These are phyloP conservation scores for Penicillium vulpinum DNA, from an alignment of 2,329 filamentous ascomycete species.

Conservation along the genomic window DNA sequence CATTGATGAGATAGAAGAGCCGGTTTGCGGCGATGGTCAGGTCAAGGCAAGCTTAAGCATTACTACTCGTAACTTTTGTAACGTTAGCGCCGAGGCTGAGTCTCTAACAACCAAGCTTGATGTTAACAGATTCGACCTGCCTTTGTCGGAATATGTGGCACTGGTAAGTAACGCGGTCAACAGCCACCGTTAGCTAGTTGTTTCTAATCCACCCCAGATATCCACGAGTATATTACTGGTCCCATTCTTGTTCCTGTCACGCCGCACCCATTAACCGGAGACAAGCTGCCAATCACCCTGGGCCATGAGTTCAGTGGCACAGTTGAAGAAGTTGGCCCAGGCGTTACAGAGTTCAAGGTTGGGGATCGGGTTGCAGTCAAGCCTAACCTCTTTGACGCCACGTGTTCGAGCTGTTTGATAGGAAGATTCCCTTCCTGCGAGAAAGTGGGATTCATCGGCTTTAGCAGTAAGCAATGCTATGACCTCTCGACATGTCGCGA, in stretches of 20 bases:
- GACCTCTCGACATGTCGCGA: slow-evolving; percentile 29
- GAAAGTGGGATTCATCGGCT: slow-evolving; percentile 55
- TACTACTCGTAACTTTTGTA: slow-evolving; percentile 8
- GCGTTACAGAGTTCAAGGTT: slow-evolving; percentile 48
- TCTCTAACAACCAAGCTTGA: neutral
- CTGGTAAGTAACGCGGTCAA: slow-evolving; percentile 15
- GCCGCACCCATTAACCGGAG: slow-evolving; percentile 60
- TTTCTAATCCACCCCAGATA: slow-evolving; percentile 32
- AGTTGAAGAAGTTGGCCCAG: slow-evolving; percentile 58
- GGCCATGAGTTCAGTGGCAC: slow-evolving; percentile 67
- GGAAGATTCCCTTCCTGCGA: slow-evolving; percentile 61
- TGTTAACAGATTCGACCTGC: slow-evolving; percentile 29
- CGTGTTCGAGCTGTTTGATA: slow-evolving; percentile 56
- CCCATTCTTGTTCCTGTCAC: slow-evolving; percentile 50
- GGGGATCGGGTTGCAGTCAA: slow-evolving; percentile 62
- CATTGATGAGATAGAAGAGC: slow-evolving; percentile 38
- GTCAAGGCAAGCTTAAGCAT: slow-evolving; percentile 40
- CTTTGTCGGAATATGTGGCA: slow-evolving; percentile 40
- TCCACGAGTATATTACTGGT: slow-evolving; percentile 55
- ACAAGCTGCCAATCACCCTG: slow-evolving; percentile 59
- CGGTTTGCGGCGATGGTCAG: slow-evolving; percentile 50
- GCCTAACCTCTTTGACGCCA: slow-evolving; percentile 60
- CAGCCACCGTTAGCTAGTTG: neutral
- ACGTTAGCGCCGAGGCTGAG: neutral
- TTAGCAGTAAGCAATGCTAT: slow-evolving; percentile 40